phyloP scores from a whole-genome alignment of 2,329 filamentous ascomycete genomes.

The Microdochium trichocladiopsis region DNA sequence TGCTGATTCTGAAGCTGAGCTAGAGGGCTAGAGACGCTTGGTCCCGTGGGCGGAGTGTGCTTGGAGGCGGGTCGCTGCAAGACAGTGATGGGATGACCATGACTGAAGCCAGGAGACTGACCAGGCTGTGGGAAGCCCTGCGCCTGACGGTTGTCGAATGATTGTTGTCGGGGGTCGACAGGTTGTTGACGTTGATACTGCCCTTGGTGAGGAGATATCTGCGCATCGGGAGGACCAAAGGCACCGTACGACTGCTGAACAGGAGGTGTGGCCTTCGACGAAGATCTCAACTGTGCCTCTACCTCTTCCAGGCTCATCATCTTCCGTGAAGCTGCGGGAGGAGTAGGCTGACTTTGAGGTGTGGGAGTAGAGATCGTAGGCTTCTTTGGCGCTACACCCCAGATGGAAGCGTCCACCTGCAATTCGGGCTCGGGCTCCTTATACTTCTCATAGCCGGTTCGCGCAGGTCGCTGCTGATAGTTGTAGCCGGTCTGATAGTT shows the following conservation, averaged over 20 bases:
- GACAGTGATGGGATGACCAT: conserved; percentile 46
- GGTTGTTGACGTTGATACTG: conserved; percentile 19
- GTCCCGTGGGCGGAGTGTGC: conserved; percentile 26
- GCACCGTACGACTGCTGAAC: conserved; percentile 20
- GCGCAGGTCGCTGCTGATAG: conserved; percentile 50
- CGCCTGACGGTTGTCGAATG: conserved; percentile 14
- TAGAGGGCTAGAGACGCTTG: conserved; percentile 22
- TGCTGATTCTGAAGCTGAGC: conserved; percentile 14
- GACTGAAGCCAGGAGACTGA: conserved; percentile 14
- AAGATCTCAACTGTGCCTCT: conserved; percentile 81
- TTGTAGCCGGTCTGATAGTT: conserved; percentile 24
- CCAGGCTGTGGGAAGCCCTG: conserved; percentile 15
- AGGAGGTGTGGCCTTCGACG: conserved; percentile 42
- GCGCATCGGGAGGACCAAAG: conserved; percentile 11
- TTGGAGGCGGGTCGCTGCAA: conserved; percentile 45
- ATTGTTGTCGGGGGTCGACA: conserved; percentile 17
- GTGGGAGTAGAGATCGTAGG: conserved; percentile 16
- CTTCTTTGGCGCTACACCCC: conserved; percentile 70
- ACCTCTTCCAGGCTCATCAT: conserved; percentile 97
- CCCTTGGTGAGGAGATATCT: conserved; percentile 12
- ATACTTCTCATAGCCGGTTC: conserved; percentile 89
- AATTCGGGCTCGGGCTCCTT: conserved; percentile 70
- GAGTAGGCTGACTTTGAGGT: conserved; percentile 6
- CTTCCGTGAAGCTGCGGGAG: conserved; percentile 49
- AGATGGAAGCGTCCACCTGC: conserved; percentile 87